Evolutionary conservation across 768 basidiomycete species (phyloP).

Genomic region (Cantharellus anzutake): DNA sequence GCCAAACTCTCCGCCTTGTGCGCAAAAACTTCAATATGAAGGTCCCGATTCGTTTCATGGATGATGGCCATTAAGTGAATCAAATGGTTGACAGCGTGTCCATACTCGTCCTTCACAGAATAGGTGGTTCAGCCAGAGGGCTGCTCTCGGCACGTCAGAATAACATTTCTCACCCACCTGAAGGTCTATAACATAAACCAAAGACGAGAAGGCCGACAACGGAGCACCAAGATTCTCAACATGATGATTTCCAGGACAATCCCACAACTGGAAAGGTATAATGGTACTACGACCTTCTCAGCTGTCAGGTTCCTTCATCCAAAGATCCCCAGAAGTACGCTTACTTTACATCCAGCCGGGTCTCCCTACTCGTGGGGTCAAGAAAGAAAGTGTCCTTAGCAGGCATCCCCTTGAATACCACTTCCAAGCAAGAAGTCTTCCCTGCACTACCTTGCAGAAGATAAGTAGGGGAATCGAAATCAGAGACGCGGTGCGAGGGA

Average conservation of each 20-base stretch:
- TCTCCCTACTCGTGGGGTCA: constrained; percentile 65
- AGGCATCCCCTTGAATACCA: constrained; percentile 70
- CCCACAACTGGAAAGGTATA: constrained; percentile 88
- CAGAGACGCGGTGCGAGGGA: no score
- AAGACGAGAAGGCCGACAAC: constrained; percentile 59
- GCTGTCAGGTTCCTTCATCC: constrained; percentile 2
- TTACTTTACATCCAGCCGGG: constrained; percentile 64
- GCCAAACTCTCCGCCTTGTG: constrained; percentile 87
- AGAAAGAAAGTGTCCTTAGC: constrained; percentile 80
- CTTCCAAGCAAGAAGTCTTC: constrained; percentile 80
- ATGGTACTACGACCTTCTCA: constrained; percentile 41
- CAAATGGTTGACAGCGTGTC: constrained; percentile 64
- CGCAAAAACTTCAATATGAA: constrained; percentile 80
- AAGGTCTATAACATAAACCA: constrained; percentile 91
- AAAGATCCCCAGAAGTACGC: neutral
- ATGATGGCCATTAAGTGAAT: constrained; percentile 67
- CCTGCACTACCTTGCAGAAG: constrained; percentile 40
- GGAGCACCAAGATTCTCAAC: constrained; percentile 59
- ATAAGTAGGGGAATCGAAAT: neutral
- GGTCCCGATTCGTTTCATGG: constrained; percentile 50
- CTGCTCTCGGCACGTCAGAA: neutral
- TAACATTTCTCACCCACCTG: constrained; percentile 34
- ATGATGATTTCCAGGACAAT: constrained; percentile 75
- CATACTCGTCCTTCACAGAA: constrained; percentile 49
- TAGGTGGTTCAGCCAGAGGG: neutral